A percentile compares a stretch with the other conserved stretches of the same genome.
These are phyloP conservation scores for Hypoxylon sp. DNA, from an alignment of 2,329 filamentous ascomycete genomes.

Conservation along the genomic window DNA sequence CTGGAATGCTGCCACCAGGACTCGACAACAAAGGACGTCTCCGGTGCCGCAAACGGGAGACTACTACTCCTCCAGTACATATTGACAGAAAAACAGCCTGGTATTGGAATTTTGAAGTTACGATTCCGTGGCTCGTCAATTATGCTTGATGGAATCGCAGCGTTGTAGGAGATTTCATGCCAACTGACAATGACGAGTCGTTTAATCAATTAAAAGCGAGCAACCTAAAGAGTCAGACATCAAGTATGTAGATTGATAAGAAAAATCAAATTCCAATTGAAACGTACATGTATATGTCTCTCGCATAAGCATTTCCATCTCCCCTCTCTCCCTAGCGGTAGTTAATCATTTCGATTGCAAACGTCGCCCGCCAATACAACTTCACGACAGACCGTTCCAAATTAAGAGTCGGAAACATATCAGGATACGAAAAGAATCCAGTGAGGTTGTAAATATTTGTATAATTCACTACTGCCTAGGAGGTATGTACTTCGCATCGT, in stretches of 20 bases:
- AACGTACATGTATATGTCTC: neutral
- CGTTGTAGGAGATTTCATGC: neutral
- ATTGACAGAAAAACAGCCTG: conserved; percentile 5
- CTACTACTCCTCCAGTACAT: conserved; percentile 3
- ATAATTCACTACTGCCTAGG: conserved; percentile 31
- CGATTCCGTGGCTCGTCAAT: neutral
- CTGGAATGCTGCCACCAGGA: conserved; percentile 30
- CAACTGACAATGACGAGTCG: neutral
- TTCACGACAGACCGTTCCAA: neutral
- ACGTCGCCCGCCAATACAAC: neutral
- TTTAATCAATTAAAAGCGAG: neutral
- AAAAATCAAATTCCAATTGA: too few species aligned
- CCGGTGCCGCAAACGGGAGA: conserved; percentile 26
- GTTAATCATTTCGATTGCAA: neutral
- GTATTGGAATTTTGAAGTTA: neutral
- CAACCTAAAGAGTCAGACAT: neutral
- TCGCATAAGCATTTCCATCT: neutral
- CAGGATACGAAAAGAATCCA: neutral
- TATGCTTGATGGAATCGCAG: neutral
- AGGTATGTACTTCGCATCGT: conserved; percentile 29
- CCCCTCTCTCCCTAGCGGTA: neutral
- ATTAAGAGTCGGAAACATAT: neutral
- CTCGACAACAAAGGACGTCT: conserved; percentile 30
- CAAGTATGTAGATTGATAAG: neutral
- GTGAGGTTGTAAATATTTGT: conserved; percentile 20